Conservation (phyloP, 2,329 filamentous ascomycete genomes). For the Fusarium compactum region DNA sequence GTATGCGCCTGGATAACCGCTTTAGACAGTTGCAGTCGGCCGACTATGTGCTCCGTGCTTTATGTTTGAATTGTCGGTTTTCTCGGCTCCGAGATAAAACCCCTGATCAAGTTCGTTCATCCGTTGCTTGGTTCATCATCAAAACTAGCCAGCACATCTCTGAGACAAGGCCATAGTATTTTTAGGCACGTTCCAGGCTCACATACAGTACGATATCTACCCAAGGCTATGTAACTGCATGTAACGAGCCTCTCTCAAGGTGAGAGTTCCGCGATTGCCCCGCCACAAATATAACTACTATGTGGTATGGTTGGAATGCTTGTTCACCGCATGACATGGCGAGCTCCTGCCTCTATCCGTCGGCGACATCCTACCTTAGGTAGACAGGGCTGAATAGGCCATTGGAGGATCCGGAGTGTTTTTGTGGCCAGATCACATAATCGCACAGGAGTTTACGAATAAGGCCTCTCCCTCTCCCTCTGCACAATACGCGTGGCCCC, state of each 20-base stretch:
- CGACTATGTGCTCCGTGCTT: constrained; percentile 37
- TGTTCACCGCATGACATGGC: background rate
- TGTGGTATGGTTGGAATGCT: constrained; percentile 23
- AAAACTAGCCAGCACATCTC: constrained; percentile 16
- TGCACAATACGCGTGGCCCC: background rate
- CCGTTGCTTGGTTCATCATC: constrained; percentile 3
- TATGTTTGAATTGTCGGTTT: constrained; percentile 25
- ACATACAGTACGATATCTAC: background rate
- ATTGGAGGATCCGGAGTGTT: background rate
- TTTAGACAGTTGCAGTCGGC: constrained; percentile 36
- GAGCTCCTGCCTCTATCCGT: constrained; percentile 23
- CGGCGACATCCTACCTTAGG: background rate
- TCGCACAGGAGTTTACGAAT: background rate
- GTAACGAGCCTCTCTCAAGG: background rate
- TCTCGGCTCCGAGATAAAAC: constrained; percentile 41
- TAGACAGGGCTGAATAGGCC: constrained; percentile 43
- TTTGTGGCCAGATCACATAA: background rate
- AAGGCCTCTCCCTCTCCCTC: background rate
- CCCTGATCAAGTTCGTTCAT: constrained; percentile 4
- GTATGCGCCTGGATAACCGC: constrained; percentile 28
- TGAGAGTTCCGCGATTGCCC: constrained; percentile 13
- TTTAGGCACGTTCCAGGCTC: too few species aligned
- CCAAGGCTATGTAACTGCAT: background rate
- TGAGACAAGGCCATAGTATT: too few species aligned
- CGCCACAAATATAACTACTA: constrained; percentile 9